phyloP scores from a whole-genome alignment of 2,329 filamentous ascomycete genomes.

The Decorospora gaudefroyi region DNA sequence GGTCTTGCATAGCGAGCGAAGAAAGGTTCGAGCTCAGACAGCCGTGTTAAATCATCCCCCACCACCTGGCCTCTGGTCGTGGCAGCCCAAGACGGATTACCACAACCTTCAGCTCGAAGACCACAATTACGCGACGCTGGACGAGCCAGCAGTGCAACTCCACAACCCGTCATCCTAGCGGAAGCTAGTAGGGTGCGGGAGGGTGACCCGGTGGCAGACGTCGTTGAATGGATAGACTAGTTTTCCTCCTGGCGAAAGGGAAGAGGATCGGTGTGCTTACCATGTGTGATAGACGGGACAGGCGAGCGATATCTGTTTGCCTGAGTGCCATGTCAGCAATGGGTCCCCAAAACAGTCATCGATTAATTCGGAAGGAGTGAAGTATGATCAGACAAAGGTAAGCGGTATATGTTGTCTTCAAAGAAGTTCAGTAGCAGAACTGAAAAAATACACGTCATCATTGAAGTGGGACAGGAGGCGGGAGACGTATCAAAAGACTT shows the following conservation, averaged over 20 bases:
- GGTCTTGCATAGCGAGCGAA: constrained; percentile 9
- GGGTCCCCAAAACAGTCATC: constrained; percentile 2
- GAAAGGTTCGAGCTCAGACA: constrained; percentile 58
- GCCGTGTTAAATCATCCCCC: constrained; percentile 72
- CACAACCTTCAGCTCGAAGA: constrained; percentile 55
- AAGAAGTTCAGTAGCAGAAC: constrained; percentile 66
- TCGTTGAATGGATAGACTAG: constrained; percentile 68
- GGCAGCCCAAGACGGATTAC: constrained; percentile 51
- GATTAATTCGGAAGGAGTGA: constrained; percentile 2
- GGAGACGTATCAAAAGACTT: constrained; percentile 15
- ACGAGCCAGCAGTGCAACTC: constrained; percentile 60
- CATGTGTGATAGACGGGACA: neutral
- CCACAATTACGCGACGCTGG: constrained; percentile 58
- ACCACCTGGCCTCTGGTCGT: constrained; percentile 59
- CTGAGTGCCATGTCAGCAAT: constrained; percentile 26
- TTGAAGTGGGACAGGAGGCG: constrained; percentile 19
- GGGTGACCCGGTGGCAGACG: constrained; percentile 69
- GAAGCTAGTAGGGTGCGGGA: constrained; percentile 68
- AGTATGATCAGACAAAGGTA: constrained; percentile 58
- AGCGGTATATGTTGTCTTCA: constrained; percentile 63
- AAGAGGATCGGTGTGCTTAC: constrained; percentile 29
- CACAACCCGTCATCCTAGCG: constrained; percentile 72
- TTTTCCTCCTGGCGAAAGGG: constrained; percentile 58
- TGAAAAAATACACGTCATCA: constrained; percentile 55
- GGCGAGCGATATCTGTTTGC: constrained; percentile 3